Evolutionary conservation across 148 eudicot genomes (phyloP).

Genomic region (Pharnaceum exiguum): DNA sequence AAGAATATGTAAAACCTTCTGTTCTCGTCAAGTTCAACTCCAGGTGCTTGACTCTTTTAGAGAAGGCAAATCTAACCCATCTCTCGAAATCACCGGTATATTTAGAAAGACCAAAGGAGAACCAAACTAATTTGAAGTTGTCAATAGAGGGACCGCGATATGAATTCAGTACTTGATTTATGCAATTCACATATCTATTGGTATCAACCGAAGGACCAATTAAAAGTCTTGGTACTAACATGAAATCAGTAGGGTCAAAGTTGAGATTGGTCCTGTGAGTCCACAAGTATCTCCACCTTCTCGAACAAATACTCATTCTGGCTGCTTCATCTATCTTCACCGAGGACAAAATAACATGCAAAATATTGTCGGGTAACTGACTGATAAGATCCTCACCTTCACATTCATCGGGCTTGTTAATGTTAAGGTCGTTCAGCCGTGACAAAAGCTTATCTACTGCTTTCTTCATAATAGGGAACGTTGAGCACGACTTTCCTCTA

Average conservation of each 20-base stretch:
- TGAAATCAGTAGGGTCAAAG: not conserved
- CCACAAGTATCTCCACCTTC: not conserved
- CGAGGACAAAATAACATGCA: not conserved
- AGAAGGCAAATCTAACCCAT: not conserved
- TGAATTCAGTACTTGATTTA: not conserved
- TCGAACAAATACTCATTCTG: not conserved
- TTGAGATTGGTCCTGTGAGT: not conserved
- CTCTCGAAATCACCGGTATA: not conserved
- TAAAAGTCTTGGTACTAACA: not conserved
- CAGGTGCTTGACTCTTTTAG: not conserved
- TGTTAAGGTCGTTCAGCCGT: no score
- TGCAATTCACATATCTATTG: not conserved
- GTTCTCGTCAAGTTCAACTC: no score
- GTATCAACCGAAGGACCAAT: not conserved
- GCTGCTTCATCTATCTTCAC: not conserved
- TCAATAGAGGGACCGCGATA: not conserved
- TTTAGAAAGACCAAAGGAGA: not conserved
- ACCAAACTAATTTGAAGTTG: not conserved
- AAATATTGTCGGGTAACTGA: not conserved
- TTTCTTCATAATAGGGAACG: no score
- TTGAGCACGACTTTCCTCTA: no score
- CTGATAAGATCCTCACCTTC: no score
- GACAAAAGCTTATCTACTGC: no score
- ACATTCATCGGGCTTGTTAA: no score
- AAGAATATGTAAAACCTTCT: no score